phyloP scores from a whole-genome alignment of 352 stramenopile species.

The Globisporangium middletonii region DNA sequence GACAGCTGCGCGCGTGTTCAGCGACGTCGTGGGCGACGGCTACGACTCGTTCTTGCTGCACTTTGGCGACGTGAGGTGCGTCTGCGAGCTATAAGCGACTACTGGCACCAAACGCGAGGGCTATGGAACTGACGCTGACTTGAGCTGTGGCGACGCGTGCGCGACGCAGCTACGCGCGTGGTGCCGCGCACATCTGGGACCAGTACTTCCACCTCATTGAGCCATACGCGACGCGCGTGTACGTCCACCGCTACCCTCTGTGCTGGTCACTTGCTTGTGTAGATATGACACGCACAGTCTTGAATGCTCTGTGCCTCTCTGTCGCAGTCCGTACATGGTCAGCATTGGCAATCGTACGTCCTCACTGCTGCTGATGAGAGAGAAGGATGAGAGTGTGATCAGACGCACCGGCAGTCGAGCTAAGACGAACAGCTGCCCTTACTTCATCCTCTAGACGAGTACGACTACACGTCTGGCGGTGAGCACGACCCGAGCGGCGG shows the following conservation, averaged over 20 bases:
- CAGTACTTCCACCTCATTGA: slow-evolving; percentile 74
- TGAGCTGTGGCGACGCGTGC: not conserved
- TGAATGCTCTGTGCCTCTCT: not conserved
- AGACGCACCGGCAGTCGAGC: not conserved
- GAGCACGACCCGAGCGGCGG: slow-evolving; percentile 50
- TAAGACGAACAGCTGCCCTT: not conserved
- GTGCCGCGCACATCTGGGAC: slow-evolving; percentile 57
- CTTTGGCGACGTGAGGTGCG: slow-evolving; percentile 70
- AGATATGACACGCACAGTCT: too few relatives aligned
- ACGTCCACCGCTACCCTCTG: slow-evolving; percentile 9
- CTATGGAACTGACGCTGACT: not conserved
- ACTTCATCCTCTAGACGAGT: slow-evolving; percentile 28
- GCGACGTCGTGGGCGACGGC: slow-evolving; percentile 41
- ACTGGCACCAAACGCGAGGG: too few relatives aligned
- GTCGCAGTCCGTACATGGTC: slow-evolving; percentile 62
- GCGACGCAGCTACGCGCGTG: slow-evolving; percentile 50
- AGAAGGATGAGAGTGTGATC: not conserved
- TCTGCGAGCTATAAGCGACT: not conserved
- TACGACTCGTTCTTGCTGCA: slow-evolving; percentile 74
- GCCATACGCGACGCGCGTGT: slow-evolving; percentile 58
- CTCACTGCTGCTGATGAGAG: not conserved
- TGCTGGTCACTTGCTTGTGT: not conserved
- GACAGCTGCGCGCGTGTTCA: slow-evolving; percentile 47
- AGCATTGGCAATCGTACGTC: slow-evolving; percentile 68
- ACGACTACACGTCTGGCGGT: slow-evolving; percentile 54